Evolutionary conservation across 2,329 filamentous ascomycete genomes (phyloP), one percentile per base, ranked within the genome.

Genomic region (Thelonectria blattea): DNA sequence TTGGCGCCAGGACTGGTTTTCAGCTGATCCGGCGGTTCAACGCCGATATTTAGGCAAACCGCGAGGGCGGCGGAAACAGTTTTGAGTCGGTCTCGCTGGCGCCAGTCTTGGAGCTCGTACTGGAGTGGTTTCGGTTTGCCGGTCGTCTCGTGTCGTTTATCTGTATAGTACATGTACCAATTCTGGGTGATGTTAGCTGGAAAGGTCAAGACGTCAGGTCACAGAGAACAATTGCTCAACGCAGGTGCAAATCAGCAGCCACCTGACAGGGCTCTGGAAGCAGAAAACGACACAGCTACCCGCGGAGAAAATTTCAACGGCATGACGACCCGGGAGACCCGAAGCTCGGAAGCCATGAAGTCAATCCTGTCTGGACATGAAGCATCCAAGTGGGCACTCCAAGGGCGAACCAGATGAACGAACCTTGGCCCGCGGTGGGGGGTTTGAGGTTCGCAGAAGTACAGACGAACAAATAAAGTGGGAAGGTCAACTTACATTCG

Each of bases 121-220:
- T 79, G 76, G 17, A 83, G 84, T 53, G 87, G 84, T 73, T 93
- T 92, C 15, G 93, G 92, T 67, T 93, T 92, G 20, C 93, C 95
- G 37, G 92, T 94, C 20, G 92, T 95, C 75, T 98, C 95, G 78
- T 99, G 95, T 54, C 94, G 90, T 78, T 98, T 98, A 77, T 99
- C 95, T 65, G 94, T 97, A 77, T 91, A 99, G 79, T 99, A 99
- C 94, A 98, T 98, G 81, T 97, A 98, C 87, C 96, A 99, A 68
- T 92, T 96, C 91, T 97, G 51, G 12, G 27, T 27, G 50, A 17
- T 15, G 34, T 70, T 61, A 71, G 69, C 48, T 37, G 9, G 18
- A 5, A 47, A 42, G 15, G 17, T 9, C 24, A 43, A 51, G 20
- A 30, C 22, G 27, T 43, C 10, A 5, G 3, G 18, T 34, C 8